phyloP scores from a whole-genome alignment of 2,329 filamentous ascomycete species.

The Botrytis deweyae region DNA sequence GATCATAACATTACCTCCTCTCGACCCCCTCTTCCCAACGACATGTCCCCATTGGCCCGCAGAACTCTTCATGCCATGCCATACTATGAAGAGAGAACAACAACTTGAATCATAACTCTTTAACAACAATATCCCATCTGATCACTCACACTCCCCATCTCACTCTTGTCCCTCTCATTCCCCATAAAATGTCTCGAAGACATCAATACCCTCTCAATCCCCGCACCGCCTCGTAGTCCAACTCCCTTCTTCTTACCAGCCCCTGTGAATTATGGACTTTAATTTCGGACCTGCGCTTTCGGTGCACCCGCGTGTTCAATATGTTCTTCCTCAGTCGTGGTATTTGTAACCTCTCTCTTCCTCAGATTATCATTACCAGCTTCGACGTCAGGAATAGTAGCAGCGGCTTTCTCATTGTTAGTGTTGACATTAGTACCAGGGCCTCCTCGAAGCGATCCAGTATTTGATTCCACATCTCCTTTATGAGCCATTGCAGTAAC shows the following conservation, averaged over 20 bases:
- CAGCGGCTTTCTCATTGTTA: not conserved
- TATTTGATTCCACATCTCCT: constrained; percentile 9
- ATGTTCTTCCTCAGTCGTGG: not conserved
- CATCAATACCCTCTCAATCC: not conserved
- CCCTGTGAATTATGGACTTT: not conserved
- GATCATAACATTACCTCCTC: not conserved
- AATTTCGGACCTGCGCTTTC: not conserved
- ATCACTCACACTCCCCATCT: not conserved
- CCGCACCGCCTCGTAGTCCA: not conserved
- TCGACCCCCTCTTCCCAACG: not conserved
- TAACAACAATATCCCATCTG: not conserved
- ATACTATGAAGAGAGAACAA: not conserved
- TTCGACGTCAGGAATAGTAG: not conserved
- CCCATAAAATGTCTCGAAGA: not conserved
- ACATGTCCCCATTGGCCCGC: no score
- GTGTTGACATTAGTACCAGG: not conserved
- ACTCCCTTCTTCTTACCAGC: not conserved
- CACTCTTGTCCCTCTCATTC: not conserved
- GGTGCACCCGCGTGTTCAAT: not conserved
- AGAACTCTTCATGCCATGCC: not conserved
- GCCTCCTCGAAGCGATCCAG: not conserved
- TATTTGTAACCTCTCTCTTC: not conserved
- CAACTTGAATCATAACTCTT: not conserved
- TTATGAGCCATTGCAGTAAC: constrained; percentile 4
- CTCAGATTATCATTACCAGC: not conserved